Conservation (phyloP, 1,284 basidiomycete species). For the Cutaneotrichosporon cavernicola region DNA sequence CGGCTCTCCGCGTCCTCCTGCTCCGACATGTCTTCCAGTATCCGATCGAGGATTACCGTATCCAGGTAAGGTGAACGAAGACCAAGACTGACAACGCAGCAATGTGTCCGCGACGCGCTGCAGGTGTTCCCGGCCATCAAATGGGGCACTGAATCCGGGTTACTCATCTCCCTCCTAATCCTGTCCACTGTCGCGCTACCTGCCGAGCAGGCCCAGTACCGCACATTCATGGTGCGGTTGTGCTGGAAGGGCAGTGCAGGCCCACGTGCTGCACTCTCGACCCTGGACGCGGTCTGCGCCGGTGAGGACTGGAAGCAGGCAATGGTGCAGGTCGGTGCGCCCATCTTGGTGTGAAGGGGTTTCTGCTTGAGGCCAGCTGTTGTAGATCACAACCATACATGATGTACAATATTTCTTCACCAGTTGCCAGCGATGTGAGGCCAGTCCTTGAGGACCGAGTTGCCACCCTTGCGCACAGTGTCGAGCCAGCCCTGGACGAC, state of each 20-base stretch:
- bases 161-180: slow-evolving; percentile 20
- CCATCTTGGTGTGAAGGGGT: slow-evolving; percentile 14
- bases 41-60: slow-evolving; percentile 10
- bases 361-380: background rate
- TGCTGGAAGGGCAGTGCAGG: slow-evolving; percentile 28
- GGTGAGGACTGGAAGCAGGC: slow-evolving; percentile 17
- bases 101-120: slow-evolving; percentile 15
- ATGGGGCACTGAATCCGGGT: slow-evolving; percentile 24
- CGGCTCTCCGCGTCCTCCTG: slow-evolving; percentile 19
- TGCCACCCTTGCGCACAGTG: slow-evolving; percentile 59
- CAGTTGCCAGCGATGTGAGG: slow-evolving; percentile 24
- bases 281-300: slow-evolving; percentile 14
- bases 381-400: slow-evolving; percentile 1
- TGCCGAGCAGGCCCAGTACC: slow-evolving; percentile 15
- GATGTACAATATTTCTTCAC: background rate
- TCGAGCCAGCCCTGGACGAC: slow-evolving; percentile 77
- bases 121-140: slow-evolving; percentile 16
- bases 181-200: slow-evolving; percentile 14
- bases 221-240: slow-evolving; percentile 19
- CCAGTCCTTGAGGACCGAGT: slow-evolving; percentile 34
- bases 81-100: slow-evolving; percentile 9
- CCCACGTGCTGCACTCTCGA: slow-evolving; percentile 15
- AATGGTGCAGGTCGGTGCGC: slow-evolving; percentile 10
- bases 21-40: slow-evolving; percentile 20
- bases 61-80: slow-evolving; percentile 9